Base-by-base conservation (phyloP, 306 rosid genomes). In the Corylus americana region DNA sequence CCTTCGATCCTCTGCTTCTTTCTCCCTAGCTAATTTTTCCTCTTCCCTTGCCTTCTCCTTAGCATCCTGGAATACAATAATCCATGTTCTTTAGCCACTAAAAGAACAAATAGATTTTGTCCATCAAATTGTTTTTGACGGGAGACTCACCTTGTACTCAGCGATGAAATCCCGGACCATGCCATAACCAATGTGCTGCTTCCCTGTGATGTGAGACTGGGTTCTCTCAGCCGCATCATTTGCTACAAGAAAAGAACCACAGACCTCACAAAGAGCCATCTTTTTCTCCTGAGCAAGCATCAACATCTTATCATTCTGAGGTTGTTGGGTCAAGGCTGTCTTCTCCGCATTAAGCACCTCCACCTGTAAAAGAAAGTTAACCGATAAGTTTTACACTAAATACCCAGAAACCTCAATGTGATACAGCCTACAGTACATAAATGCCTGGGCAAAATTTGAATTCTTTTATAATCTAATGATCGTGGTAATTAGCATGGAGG, bases 171-270 rank as follows among this genome's bases (percentile, higher is more conserved):
- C 98, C 5, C 99, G 91, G 83, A 96, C 97, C 98, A 96, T 91
- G 74, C 99, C 99, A 90, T 93, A 96, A 49, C 99, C 99, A 86
- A 96, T 93, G 80, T 96, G 99, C 83, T 96, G 99, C 88, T 96
- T 96, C 81, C 99, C 99, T 13, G 97, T 89, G 74, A 96, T 85
- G 79, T 96, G 99, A 82, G 99, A 96, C 72, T 96, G 99, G 48
- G 94, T 89, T 88, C 99, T 90, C 88, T 96, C 99, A 54, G 87
- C 93, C 74, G 98, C 99, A 93, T 96, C 99, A 85, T 96, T 96
- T 78, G 97, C 99, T 61, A 96, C 91, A 59, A 96, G 99, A 88
- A 96, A 96, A 77, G 99, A 96, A 82, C 99, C 99, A 87, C 99
- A 96, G 22, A 87, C 90, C 88, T 96, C 99, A 80, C 99, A 96